Evolutionary conservation across 2,329 filamentous ascomycete genomes (phyloP).

Genomic region (Hypoxylon sp.): DNA sequence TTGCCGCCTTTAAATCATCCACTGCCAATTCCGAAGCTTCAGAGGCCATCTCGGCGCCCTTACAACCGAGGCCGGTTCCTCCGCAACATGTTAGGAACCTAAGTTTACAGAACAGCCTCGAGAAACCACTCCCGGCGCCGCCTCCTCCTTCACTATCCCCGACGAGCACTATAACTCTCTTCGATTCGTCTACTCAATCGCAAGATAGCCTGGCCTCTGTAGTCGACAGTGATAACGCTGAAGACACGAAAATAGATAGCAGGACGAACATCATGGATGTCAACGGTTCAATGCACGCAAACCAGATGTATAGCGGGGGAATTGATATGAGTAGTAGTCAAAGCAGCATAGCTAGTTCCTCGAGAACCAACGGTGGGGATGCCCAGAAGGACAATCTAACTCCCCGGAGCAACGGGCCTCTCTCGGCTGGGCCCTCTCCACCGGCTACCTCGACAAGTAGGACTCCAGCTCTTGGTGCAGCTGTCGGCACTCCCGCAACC

Average conservation of each 20-base stretch:
- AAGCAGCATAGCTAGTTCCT: slow-evolving; percentile 58
- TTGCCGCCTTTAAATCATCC: slow-evolving; percentile 55
- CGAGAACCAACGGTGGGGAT: slow-evolving; percentile 61
- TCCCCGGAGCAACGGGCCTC: slow-evolving; percentile 65
- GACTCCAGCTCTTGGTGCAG: slow-evolving; percentile 53
- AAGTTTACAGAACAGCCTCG: slow-evolving; percentile 68
- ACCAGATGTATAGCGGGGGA: slow-evolving; percentile 55
- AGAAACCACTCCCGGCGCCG: slow-evolving; percentile 68
- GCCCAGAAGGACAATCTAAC: slow-evolving; percentile 63
- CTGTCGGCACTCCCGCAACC: slow-evolving; percentile 59
- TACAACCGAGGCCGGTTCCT: slow-evolving; percentile 33
- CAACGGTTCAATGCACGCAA: slow-evolving; percentile 42
- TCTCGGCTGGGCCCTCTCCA: slow-evolving; percentile 70
- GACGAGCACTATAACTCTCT: slow-evolving; percentile 52
- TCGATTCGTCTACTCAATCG: slow-evolving; percentile 18
- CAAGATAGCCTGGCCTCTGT: slow-evolving; percentile 50
- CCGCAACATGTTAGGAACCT: slow-evolving; percentile 65
- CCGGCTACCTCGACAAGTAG: slow-evolving; percentile 58
- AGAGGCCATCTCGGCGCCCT: slow-evolving; percentile 36
- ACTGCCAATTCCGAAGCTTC: slow-evolving; percentile 42
- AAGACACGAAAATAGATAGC: slow-evolving; percentile 55
- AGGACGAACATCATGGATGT: slow-evolving; percentile 65
- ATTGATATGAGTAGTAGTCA: slow-evolving; percentile 62
- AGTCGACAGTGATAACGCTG: slow-evolving; percentile 48
- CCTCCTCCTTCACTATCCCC: slow-evolving; percentile 57